Conservation (phyloP, 371 early-diverging fungal species). For the Mucor saturninus region DNA sequence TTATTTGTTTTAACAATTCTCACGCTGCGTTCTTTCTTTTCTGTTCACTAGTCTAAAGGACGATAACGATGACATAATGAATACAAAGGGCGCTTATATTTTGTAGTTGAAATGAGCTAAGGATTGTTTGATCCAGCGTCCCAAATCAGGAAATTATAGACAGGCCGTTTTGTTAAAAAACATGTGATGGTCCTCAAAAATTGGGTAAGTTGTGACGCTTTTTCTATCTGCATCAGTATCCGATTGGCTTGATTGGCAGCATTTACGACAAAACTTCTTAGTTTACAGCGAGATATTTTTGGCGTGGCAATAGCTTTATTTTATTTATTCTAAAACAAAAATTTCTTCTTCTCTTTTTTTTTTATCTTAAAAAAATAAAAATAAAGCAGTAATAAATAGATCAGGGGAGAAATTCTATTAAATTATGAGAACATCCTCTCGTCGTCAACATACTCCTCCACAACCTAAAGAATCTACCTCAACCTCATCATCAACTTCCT, state of each 20-base stretch:
- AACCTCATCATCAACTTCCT: slow-evolving; percentile 1
- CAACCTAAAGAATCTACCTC: slow-evolving; percentile 1
- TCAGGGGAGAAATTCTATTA: too few relatives aligned
- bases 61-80: background rate
- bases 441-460: background rate
- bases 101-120: background rate
- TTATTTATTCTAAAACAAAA: background rate
- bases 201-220: slow-evolving; percentile 13
- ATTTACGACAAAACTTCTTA: background rate
- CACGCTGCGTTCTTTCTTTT: background rate
- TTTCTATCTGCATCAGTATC: slow-evolving; percentile 24
- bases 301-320: background rate
- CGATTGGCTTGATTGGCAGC: slow-evolving; percentile 23
- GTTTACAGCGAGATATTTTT: background rate
- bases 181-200: slow-evolving; percentile 19
- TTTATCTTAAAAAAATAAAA: slow-evolving; percentile 1
- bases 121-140: slow-evolving; percentile 5
- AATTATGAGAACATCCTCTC: slow-evolving; percentile 1
- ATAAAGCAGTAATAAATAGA: background rate
- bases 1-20: background rate
- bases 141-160: background rate
- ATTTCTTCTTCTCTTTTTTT: slow-evolving; percentile 1
- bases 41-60: too few relatives aligned
- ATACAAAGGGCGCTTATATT: background rate
- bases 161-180: background rate